Conservation (phyloP, 2,329 filamentous ascomycete genomes). For the Rhytidhysteron rufulum region DNA sequence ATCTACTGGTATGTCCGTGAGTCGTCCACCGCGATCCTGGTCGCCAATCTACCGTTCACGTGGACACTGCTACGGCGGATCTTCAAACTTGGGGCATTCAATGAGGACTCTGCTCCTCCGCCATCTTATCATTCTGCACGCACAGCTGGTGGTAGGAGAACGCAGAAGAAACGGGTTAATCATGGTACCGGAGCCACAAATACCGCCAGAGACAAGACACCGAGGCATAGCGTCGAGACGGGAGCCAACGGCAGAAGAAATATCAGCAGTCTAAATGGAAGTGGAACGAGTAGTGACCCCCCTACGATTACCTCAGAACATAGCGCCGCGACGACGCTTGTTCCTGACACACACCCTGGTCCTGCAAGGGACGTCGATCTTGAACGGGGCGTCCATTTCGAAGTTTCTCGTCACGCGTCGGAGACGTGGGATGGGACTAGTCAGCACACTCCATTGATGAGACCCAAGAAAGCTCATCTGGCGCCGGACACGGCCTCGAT, state of each 20-base stretch:
- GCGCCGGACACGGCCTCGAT: slow-evolving; percentile 8
- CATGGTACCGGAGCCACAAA: slow-evolving; percentile 3
- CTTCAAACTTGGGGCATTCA: slow-evolving; percentile 38
- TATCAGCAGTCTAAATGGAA: not conserved
- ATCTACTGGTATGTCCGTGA: slow-evolving; percentile 53
- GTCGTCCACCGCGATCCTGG: slow-evolving; percentile 54
- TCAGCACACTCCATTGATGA: not conserved
- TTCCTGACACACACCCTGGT: not conserved
- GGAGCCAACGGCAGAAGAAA: not conserved
- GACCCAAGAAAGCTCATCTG: slow-evolving; percentile 6
- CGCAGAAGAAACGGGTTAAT: slow-evolving; percentile 11
- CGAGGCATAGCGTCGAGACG: slow-evolving; percentile 1
- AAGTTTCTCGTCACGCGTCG: not conserved
- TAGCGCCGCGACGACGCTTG: not conserved
- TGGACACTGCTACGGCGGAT: slow-evolving; percentile 50
- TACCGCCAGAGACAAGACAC: slow-evolving; percentile 5
- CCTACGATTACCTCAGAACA: not conserved
- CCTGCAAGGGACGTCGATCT: not conserved
- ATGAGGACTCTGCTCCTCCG: slow-evolving; percentile 23
- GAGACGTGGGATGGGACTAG: slow-evolving; percentile 1
- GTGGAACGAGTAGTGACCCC: not conserved
- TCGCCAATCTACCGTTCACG: slow-evolving; percentile 50
- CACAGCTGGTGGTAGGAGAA: slow-evolving; percentile 20
- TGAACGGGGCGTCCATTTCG: not conserved
- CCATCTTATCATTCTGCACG: slow-evolving; percentile 27